Evolutionary conservation across 2,329 filamentous ascomycete genomes (phyloP).

Genomic region (Pseudofabraea citricarpa): DNA sequence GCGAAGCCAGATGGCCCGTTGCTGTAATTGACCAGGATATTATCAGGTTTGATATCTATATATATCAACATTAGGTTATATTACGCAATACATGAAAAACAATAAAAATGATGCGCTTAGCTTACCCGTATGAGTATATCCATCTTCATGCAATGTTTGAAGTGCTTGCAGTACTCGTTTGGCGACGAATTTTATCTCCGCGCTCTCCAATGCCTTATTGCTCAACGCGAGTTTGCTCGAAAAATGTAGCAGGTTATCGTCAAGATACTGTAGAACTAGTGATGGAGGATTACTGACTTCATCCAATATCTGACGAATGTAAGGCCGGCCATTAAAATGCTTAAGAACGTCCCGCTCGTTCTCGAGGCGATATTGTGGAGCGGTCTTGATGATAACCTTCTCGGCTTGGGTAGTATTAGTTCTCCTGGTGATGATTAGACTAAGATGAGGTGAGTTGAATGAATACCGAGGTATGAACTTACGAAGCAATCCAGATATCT

Average conservation of each 20-base stretch:
- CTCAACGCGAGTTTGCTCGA: no score
- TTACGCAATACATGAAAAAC: no score
- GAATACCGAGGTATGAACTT: constrained; percentile 15
- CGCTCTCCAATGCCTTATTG: constrained; percentile 14
- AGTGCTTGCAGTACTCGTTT: constrained; percentile 19
- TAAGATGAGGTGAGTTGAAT: constrained; percentile 12
- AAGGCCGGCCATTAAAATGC: constrained; percentile 14
- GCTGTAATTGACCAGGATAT: constrained; percentile 29
- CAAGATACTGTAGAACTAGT: constrained; percentile 17
- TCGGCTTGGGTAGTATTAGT: constrained; percentile 15
- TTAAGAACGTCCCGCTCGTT: constrained; percentile 20
- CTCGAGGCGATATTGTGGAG: constrained; percentile 15
- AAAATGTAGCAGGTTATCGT: constrained; percentile 17
- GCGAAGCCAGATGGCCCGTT: constrained; percentile 25
- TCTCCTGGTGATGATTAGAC: constrained; percentile 13
- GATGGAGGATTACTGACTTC: constrained; percentile 18
- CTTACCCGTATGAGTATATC: constrained; percentile 20
- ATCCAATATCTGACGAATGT: constrained; percentile 19
- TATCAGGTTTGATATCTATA: constrained; percentile 28
- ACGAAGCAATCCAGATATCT: constrained; percentile 19
- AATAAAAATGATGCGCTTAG: constrained; percentile 8
- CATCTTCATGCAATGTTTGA: constrained; percentile 18
- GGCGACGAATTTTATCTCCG: constrained; percentile 16
- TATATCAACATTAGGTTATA: constrained; percentile 11
- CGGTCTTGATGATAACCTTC: constrained; percentile 20